Evolutionary conservation across 352 stramenopile genomes (phyloP).

Genomic region (Plasmopara viticola): DNA sequence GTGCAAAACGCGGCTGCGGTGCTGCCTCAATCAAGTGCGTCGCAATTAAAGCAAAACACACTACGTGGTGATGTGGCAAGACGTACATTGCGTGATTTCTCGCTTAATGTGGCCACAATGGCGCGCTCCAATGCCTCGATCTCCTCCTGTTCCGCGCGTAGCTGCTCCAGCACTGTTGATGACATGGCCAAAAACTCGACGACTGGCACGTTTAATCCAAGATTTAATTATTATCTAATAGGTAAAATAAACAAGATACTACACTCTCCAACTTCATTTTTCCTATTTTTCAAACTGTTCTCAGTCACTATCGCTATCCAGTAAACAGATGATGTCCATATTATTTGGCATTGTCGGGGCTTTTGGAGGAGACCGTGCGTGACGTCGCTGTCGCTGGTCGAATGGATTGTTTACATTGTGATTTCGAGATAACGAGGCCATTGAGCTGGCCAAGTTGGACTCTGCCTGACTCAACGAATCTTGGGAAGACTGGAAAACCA

Average conservation of each 20-base stretch:
- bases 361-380: constrained; percentile 15
- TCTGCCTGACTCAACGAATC: constrained; percentile 36
- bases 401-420: constrained; percentile 50
- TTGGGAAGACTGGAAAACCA: constrained; percentile 11
- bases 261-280: background rate
- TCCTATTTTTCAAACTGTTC: background rate
- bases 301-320: constrained; percentile 79
- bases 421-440: constrained; percentile 55
- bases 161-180: constrained; percentile 80
- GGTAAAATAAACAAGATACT: no score
- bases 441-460: constrained; percentile 47
- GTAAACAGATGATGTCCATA: constrained; percentile 67
- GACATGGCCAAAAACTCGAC: constrained; percentile 39
- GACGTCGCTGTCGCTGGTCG: constrained; percentile 30
- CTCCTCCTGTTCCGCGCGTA: constrained; percentile 73
- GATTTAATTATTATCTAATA: no score
- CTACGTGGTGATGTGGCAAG: no score
- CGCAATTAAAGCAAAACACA: no score
- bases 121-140: constrained; percentile 72
- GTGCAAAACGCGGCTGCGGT: constrained; percentile 70
- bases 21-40: constrained; percentile 24
- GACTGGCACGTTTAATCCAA: no score
- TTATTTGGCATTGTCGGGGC: constrained; percentile 19
- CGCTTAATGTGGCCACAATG: constrained; percentile 60
- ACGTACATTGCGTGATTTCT: constrained; percentile 80